Evolutionary conservation across 2,329 filamentous ascomycete species (phyloP).

Genomic region (Pseudogymnoascus sp.): DNA sequence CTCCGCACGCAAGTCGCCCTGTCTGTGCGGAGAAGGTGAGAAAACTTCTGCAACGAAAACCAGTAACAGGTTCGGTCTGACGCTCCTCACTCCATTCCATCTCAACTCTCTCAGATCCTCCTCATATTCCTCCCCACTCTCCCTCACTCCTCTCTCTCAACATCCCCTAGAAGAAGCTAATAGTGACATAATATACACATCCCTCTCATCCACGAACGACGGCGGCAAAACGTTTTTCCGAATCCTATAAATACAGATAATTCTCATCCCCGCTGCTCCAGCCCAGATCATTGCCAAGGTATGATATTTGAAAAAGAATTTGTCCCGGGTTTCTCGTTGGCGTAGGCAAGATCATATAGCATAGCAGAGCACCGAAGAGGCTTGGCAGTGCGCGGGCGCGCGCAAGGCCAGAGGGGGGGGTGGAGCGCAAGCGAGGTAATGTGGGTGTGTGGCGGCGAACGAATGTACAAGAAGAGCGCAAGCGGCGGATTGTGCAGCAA

Average conservation of each 20-base stretch:
- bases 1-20: background rate
- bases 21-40: background rate
- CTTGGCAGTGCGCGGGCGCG: background rate
- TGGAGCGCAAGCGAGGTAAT: background rate
- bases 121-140: background rate
- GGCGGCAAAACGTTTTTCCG: background rate
- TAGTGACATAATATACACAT: conserved; percentile 6
- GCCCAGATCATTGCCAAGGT: too few species aligned
- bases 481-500: conserved; percentile 6
- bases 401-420: background rate
- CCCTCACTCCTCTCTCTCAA: background rate
- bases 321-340: background rate
- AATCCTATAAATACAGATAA: conserved; percentile 6
- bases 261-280: background rate
- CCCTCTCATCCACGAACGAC: background rate
- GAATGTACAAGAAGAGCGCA: conserved; percentile 2
- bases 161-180: background rate
- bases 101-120: background rate
- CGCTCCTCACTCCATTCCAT: background rate
- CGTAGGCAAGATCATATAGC: background rate
- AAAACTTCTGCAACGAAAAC: background rate
- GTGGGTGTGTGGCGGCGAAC: conserved; percentile 2
- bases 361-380: background rate
- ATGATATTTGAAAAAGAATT: background rate
- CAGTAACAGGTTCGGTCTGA: background rate